Percentiles rank a stretch among this genome's conserved stretches.
These are phyloP conservation scores for Aspergillus hortae DNA, from an alignment of 2,329 filamentous ascomycete genomes.

Conservation along the genomic window DNA sequence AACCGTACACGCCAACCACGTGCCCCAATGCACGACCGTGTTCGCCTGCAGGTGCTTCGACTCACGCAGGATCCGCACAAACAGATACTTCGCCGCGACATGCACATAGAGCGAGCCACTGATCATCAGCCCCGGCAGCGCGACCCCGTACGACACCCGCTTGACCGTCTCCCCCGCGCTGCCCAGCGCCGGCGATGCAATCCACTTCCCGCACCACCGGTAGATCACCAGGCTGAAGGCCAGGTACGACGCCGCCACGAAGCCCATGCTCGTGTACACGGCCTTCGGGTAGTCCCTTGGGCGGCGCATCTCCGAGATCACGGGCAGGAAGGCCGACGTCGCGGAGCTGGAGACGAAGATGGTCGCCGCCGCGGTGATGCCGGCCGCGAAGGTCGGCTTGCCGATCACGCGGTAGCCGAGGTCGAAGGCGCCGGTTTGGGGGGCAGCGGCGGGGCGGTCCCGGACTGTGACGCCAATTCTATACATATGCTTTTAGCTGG, in stretches of 20 bases:
- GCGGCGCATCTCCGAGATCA: slow-evolving; percentile 63
- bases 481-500: not conserved
- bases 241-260: slow-evolving; percentile 57
- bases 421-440: slow-evolving; percentile 56
- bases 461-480: slow-evolving; percentile 54
- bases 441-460: slow-evolving; percentile 59
- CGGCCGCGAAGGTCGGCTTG: slow-evolving; percentile 56
- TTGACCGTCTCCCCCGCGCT: slow-evolving; percentile 59
- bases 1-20: slow-evolving; percentile 49
- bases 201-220: slow-evolving; percentile 59
- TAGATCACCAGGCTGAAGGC: slow-evolving; percentile 60
- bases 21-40: slow-evolving; percentile 49
- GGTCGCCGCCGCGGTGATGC: slow-evolving; percentile 55
- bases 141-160: slow-evolving; percentile 60
- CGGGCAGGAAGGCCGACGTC: slow-evolving; percentile 59
- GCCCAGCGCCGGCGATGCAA: slow-evolving; percentile 60
- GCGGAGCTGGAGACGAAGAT: slow-evolving; percentile 60
- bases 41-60: slow-evolving; percentile 52
- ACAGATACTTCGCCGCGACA: slow-evolving; percentile 52
- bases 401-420: slow-evolving; percentile 57
- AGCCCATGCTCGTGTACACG: slow-evolving; percentile 55
- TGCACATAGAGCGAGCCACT: slow-evolving; percentile 46
- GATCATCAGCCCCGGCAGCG: slow-evolving; percentile 53
- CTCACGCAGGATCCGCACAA: slow-evolving; percentile 53
- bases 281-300: slow-evolving; percentile 60